A percentile compares a stretch with the other conserved stretches of the same genome.
phyloP scores from a whole-genome alignment of 2,329 filamentous ascomycete genomes.

The Penicillium sp. region DNA sequence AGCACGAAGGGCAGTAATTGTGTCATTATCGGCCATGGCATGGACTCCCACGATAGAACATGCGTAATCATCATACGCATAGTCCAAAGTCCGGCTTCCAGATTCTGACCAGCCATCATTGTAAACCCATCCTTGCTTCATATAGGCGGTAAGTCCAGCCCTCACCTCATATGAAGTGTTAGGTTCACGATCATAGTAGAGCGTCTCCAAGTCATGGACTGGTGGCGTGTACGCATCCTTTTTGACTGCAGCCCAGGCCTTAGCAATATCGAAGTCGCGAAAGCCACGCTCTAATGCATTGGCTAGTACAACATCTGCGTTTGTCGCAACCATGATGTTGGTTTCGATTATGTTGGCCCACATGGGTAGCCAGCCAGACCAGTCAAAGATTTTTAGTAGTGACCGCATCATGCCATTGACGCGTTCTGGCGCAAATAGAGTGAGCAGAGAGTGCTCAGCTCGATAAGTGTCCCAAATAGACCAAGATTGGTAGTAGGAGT shows the following conservation, averaged over 20 bases:
- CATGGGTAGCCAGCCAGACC: slow-evolving; percentile 49
- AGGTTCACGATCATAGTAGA: slow-evolving; percentile 51
- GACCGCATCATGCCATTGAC: slow-evolving; percentile 52
- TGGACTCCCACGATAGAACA: slow-evolving; percentile 42
- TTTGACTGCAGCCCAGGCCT: slow-evolving; percentile 46
- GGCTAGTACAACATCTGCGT: slow-evolving; percentile 51
- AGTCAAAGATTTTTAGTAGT: slow-evolving; percentile 48
- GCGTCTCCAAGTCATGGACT: slow-evolving; percentile 43
- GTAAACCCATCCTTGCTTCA: slow-evolving; percentile 47
- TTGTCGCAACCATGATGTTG: slow-evolving; percentile 54
- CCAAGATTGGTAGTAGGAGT: slow-evolving; percentile 54
- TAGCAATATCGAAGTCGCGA: slow-evolving; percentile 42
- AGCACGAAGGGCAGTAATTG: slow-evolving; percentile 32
- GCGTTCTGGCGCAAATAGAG: slow-evolving; percentile 48
- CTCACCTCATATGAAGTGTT: slow-evolving; percentile 48
- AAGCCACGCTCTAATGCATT: slow-evolving; percentile 49
- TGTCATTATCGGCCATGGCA: slow-evolving; percentile 36
- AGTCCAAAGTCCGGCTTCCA: slow-evolving; percentile 49
- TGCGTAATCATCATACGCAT: slow-evolving; percentile 50
- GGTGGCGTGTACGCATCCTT: slow-evolving; percentile 50
- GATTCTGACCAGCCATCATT: slow-evolving; percentile 52
- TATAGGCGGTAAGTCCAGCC: slow-evolving; percentile 48
- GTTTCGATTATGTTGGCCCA: slow-evolving; percentile 54
- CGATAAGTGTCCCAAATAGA: slow-evolving; percentile 54
- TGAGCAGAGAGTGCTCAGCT: slow-evolving; percentile 49